These are phyloP conservation scores for Aspergillus ellipticus DNA, from an alignment of 495 filamentous ascomycete genomes.

Conservation along the genomic window DNA sequence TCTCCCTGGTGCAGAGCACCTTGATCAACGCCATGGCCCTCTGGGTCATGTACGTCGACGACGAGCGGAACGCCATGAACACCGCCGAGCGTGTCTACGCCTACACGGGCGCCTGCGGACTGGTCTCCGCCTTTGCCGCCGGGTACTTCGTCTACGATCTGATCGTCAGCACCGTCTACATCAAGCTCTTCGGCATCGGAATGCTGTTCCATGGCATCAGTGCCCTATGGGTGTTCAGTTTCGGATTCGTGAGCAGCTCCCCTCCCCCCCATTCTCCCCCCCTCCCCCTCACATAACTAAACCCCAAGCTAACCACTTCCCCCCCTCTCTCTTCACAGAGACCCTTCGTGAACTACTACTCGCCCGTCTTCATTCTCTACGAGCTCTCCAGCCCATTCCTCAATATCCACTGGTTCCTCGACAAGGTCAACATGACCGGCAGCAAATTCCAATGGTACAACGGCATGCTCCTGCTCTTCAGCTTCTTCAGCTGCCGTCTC, in stretches of 20 bases:
- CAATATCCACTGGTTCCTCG: conserved; percentile 99
- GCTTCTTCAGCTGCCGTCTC: conserved; percentile 86
- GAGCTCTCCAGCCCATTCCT: conserved; percentile 93
- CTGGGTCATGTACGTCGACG: conserved; percentile 77
- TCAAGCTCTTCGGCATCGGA: conserved; percentile 81
- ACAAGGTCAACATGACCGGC: conserved; percentile 94
- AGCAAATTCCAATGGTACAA: conserved; percentile 80
- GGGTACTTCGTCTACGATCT: conserved; percentile 99
- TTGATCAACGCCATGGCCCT: conserved; percentile 76
- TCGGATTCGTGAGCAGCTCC: conserved; percentile 89
- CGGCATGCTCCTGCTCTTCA: conserved; percentile 58
- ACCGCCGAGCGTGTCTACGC: conserved; percentile 80
- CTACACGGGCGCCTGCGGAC: conserved; percentile 76
- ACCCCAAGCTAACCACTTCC: background rate
- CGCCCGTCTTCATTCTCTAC: conserved; percentile 89
- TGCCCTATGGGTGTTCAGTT: conserved; percentile 79
- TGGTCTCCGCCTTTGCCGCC: conserved; percentile 78
- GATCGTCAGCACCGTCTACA: conserved; percentile 62
- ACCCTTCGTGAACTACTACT: conserved; percentile 93
- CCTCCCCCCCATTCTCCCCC: background rate
- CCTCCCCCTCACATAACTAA: background rate
- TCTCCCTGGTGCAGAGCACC: conserved; percentile 80
- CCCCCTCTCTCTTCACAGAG: conserved; percentile 47
- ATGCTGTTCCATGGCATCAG: conserved; percentile 86
- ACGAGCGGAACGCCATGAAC: conserved; percentile 70